Base-by-base conservation (phyloP, 1,284 basidiomycete species). In the Cryptococcus jaspeensis region DNA sequence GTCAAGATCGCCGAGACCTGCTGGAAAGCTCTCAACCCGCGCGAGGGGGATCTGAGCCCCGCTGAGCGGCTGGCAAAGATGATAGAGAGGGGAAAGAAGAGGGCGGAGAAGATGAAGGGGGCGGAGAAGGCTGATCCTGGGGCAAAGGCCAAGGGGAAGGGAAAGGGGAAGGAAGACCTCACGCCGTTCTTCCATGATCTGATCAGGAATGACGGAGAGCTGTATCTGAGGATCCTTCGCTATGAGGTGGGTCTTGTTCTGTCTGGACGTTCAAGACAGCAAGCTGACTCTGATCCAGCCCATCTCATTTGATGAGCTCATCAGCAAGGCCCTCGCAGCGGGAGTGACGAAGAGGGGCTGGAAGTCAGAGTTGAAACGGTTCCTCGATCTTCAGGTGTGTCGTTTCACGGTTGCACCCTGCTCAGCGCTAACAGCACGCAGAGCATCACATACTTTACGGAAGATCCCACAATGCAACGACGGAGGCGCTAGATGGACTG, bases 341-440 rank as follows among this genome's bases (percentile, higher is more conserved):
- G 72, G 72, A 5, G 67, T 73, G 20, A 58, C 60, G 9, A 65
- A 56, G 22, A 50, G 52, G 23, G 66, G 71, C 15, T 77, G 72
- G 74, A 74, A 72, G 49, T 56, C 60, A 16, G 54, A 56, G 3
- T 51, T 78, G 45, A 73, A 72, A 48, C 46, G 52, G 38, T 78
- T 69, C 49, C 61, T 78, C 7, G 76, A 78, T 51, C 53, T 63
- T 15, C 64, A 73, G 62, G 76, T 76, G 73, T 65, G 2, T 15
- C 13, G 12, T 39, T 32, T 43, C n/a, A n/a, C 12, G 39, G 41
- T 25, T n/a, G n/a, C 12, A 7, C 9, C 4, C 18, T n/a, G 16
- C 6, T 22, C 22, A 25, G 28, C 39, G 28, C 41, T 5, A 9
- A 44, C n/a, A 7, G n/a, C 23, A n/a, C n/a, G 23, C 53, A 75